A percentile compares a stretch with the other conserved stretches of the same genome.
Evolutionary conservation across 768 basidiomycete species (phyloP).

Genomic region (Calocybe indica): DNA sequence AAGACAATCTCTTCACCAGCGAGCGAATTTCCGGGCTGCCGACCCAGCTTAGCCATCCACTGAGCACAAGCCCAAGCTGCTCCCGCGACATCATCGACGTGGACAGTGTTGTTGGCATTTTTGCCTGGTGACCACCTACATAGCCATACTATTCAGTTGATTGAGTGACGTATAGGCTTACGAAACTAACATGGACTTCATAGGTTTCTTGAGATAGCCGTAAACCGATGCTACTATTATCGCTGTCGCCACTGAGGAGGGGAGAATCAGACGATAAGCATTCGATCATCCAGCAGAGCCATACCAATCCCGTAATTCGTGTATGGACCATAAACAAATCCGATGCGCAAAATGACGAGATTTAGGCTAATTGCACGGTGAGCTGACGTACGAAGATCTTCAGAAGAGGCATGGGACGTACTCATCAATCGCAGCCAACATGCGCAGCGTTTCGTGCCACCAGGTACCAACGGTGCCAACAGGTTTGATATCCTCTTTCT

Average conservation of each 20-base stretch:
- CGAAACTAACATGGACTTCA: conserved; percentile 69
- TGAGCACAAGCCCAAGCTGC: conserved; percentile 69
- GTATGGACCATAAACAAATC: conserved; percentile 79
- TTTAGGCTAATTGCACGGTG: conserved; percentile 49
- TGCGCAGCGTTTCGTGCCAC: conserved; percentile 85
- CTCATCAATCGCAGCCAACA: conserved; percentile 70
- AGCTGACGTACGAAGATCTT: conserved; percentile 8
- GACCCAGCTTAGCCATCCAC: conserved; percentile 66
- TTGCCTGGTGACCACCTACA: conserved; percentile 76
- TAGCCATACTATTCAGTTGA: conserved; percentile 9
- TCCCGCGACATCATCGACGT: conserved; percentile 75
- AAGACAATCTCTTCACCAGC: conserved; percentile 67
- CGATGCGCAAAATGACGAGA: conserved; percentile 70
- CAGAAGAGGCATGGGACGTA: conserved; percentile 24
- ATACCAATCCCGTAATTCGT: conserved; percentile 63
- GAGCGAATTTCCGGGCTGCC: conserved; percentile 52
- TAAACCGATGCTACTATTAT: conserved; percentile 78
- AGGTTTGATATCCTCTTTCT: conserved; percentile 74
- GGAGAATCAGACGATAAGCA: conserved; percentile 7
- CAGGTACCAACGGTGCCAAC: conserved; percentile 65
- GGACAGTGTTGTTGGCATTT: conserved; percentile 69
- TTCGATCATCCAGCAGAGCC: conserved; percentile 13
- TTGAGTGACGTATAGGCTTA: conserved; percentile 1
- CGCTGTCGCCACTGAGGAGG: conserved; percentile 51
- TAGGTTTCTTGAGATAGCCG: conserved; percentile 75